Conservation (phyloP, 495 filamentous ascomycete species). For the Daldinia decipiens region DNA sequence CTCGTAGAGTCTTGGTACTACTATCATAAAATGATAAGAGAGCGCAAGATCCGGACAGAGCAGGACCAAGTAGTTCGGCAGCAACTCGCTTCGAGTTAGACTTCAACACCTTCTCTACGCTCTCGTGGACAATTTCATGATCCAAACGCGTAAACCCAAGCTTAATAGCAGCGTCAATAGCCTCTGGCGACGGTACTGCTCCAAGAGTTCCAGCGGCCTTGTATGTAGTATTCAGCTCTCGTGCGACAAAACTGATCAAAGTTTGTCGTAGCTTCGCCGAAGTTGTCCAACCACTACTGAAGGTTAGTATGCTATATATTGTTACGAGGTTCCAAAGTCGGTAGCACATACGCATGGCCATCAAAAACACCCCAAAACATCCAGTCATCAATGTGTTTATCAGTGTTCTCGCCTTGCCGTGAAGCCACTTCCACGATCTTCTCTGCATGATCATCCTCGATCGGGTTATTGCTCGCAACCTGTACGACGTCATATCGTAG, state of each 20-base stretch:
- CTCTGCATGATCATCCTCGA: slow-evolving; percentile 97
- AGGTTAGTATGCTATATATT: not conserved
- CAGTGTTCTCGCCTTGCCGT: slow-evolving; percentile 51
- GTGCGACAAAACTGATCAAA: slow-evolving; percentile 89
- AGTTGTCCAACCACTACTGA: slow-evolving; percentile 88
- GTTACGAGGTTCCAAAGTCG: not conserved
- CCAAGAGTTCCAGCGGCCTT: slow-evolving; percentile 70
- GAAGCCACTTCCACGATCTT: slow-evolving; percentile 90
- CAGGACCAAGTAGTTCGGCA: slow-evolving; percentile 90
- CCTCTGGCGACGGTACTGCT: slow-evolving; percentile 71
- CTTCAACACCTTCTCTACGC: slow-evolving; percentile 86
- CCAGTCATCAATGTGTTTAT: slow-evolving; percentile 79
- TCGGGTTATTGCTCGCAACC: slow-evolving; percentile 94
- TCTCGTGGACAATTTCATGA: slow-evolving; percentile 90
- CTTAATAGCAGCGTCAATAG: slow-evolving; percentile 92
- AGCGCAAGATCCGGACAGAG: slow-evolving; percentile 94
- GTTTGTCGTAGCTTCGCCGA: slow-evolving; percentile 94
- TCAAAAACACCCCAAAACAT: slow-evolving; percentile 99
- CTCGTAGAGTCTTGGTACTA: slow-evolving; percentile 80
- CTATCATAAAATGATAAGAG: slow-evolving; percentile 96
- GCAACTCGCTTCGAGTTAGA: slow-evolving; percentile 86
- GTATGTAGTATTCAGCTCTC: slow-evolving; percentile 94
- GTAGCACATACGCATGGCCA: slow-evolving; percentile 79
- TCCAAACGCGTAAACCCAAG: slow-evolving; percentile 88
- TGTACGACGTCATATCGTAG: slow-evolving; percentile 96